Evolutionary conservation across 2,329 filamentous ascomycete species (phyloP).

Genomic region (Cercospora zeae-maydis): DNA sequence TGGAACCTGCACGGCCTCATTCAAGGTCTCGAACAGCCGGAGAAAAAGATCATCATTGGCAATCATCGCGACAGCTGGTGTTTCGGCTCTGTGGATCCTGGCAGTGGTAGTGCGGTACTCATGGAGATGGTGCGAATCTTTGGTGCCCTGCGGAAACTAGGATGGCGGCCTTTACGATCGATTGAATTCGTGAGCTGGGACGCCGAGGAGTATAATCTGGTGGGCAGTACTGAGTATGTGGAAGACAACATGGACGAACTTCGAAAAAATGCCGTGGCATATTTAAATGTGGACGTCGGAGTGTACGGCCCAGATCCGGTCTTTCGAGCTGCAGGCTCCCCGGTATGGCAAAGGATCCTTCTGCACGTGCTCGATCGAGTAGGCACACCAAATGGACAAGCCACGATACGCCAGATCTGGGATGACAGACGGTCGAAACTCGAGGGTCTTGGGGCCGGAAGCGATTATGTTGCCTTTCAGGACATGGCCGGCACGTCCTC

Average conservation of each 20-base stretch:
- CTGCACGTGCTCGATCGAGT: conserved; percentile 71
- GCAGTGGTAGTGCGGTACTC: conserved; percentile 85
- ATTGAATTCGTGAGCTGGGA: conserved; percentile 99
- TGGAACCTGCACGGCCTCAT: conserved; percentile 90
- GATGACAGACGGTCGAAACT: conserved; percentile 60
- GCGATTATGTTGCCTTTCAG: conserved; percentile 88
- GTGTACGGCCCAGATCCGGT: conserved; percentile 62
- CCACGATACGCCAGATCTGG: conserved; percentile 73
- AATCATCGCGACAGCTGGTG: conserved; percentile 93
- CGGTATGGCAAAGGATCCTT: conserved; percentile 70
- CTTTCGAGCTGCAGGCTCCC: conserved; percentile 76
- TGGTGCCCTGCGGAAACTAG: conserved; percentile 68
- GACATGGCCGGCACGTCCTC: conserved; percentile 85
- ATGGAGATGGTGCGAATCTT: conserved; percentile 84
- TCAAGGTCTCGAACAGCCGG: conserved; percentile 73
- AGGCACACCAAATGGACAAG: conserved; percentile 66
- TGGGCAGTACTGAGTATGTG: conserved; percentile 92
- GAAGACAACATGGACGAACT: conserved; percentile 75
- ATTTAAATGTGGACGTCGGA: conserved; percentile 85
- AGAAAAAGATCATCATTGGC: conserved; percentile 83
- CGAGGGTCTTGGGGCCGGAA: conserved; percentile 66
- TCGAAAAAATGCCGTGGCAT: conserved; percentile 72
- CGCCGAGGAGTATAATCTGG: conserved; percentile 84
- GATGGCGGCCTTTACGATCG: conserved; percentile 88
- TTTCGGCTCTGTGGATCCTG: conserved; percentile 80